A percentile compares a stretch with the other conserved stretches of the same genome.
Conservation (phyloP, 2,329 filamentous ascomycete genomes). For the Colletotrichum costaricense region DNA sequence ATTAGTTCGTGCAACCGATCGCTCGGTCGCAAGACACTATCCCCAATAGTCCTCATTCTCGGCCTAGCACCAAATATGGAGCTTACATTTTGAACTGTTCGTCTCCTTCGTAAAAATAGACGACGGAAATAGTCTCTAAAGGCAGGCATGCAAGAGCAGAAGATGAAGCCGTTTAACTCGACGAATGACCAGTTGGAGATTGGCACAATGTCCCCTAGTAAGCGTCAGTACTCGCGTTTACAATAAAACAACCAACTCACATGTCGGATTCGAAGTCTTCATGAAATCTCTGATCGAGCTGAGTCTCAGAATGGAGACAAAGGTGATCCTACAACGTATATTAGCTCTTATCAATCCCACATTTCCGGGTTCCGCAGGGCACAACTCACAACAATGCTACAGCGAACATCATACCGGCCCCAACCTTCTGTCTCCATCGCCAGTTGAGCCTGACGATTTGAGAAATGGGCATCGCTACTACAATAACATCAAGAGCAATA, state of each 20-base stretch:
- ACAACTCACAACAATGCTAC: slow-evolving; percentile 17
- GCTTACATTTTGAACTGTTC: not conserved
- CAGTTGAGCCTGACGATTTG: slow-evolving; percentile 51
- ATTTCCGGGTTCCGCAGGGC: not conserved
- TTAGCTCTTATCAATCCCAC: not conserved
- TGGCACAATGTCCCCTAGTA: slow-evolving; percentile 17
- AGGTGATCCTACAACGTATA: not conserved
- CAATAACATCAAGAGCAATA: slow-evolving; percentile 59
- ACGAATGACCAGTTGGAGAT: slow-evolving; percentile 31
- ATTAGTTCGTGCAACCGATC: slow-evolving; percentile 1
- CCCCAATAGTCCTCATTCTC: not conserved
- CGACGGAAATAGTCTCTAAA: slow-evolving; percentile 27
- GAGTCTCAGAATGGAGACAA: slow-evolving; percentile 4
- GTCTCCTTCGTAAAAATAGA: slow-evolving; percentile 5
- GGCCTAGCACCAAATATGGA: not conserved
- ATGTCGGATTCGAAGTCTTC: slow-evolving; percentile 28
- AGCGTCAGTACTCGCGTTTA: no score
- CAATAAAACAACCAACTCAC: not conserved
- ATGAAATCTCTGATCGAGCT: slow-evolving; percentile 19
- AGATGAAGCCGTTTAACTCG: slow-evolving; percentile 26
- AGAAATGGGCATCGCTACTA: slow-evolving; percentile 58
- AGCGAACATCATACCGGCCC: slow-evolving; percentile 56
- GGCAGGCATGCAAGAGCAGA: slow-evolving; percentile 30
- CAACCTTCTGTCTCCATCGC: slow-evolving; percentile 55
- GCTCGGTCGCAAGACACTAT: not conserved